phyloP scores from a whole-genome alignment of 495 filamentous ascomycete species.

The Halenospora varia region DNA sequence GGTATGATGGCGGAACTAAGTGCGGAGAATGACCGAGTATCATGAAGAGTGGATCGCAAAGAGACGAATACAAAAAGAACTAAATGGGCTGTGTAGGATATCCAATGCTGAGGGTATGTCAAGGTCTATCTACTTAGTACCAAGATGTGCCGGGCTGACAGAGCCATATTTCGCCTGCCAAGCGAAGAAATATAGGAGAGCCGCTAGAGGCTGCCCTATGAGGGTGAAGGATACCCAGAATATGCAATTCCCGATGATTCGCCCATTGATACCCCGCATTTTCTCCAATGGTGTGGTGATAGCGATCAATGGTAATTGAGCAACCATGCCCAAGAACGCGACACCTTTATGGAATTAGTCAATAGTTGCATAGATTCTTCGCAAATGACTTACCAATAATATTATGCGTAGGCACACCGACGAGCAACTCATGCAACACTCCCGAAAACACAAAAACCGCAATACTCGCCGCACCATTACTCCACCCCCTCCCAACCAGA shows the following conservation, averaged over 20 bases:
- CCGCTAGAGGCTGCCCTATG: constrained; percentile 87
- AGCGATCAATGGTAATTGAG: constrained; percentile 84
- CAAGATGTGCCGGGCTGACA: constrained; percentile 32
- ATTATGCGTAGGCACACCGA: constrained; percentile 94
- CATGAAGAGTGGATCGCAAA: constrained; percentile 1
- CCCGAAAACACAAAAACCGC: constrained; percentile 84
- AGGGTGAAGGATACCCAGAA: constrained; percentile 96
- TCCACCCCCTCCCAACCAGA: constrained; percentile 77
- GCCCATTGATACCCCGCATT: constrained; percentile 67
- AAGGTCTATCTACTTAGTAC: constrained; percentile 2
- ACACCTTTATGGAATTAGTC: constrained; percentile 40
- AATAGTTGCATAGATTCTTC: neutral
- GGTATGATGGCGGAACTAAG: constrained; percentile 74
- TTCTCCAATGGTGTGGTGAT: constrained; percentile 74
- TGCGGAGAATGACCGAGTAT: constrained; percentile 71
- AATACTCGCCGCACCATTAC: constrained; percentile 58
- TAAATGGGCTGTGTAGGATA: too few relatives aligned
- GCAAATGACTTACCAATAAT: constrained; percentile 60
- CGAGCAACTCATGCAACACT: constrained; percentile 84
- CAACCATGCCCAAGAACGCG: constrained; percentile 89
- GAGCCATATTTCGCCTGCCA: constrained; percentile 98
- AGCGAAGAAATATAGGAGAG: constrained; percentile 90
- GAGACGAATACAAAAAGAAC: too few relatives aligned
- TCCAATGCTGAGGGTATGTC: too few relatives aligned
- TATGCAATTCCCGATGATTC: constrained; percentile 80